These are phyloP conservation scores for Rubia balearica DNA, from an alignment of 305 asterid genomes.

Conservation along the genomic window DNA sequence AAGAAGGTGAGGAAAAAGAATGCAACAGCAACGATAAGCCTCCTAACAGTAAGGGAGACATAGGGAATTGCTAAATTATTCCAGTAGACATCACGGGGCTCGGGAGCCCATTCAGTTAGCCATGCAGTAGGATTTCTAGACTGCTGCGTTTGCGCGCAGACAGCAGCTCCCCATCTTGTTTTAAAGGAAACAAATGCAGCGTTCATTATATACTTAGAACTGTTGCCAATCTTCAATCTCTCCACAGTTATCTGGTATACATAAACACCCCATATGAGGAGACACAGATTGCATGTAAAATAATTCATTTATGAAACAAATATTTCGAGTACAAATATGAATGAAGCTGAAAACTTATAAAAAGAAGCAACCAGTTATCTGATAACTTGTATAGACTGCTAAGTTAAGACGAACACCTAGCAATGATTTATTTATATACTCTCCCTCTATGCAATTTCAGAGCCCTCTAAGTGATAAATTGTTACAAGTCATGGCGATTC, in stretches of 20 bases:
- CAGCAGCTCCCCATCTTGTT: constrained; percentile 96
- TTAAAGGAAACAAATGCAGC: constrained; percentile 92
- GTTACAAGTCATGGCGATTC: neutral
- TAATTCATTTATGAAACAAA: neutral
- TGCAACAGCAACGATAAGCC: constrained; percentile 65
- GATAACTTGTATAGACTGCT: too few species aligned
- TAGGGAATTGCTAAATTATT: constrained; percentile 84
- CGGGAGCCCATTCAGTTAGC: constrained; percentile 97
- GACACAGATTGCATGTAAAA: neutral
- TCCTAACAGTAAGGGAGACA: constrained; percentile 72
- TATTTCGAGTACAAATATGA: neutral
- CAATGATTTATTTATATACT: neutral
- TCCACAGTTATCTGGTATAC: constrained; percentile 62
- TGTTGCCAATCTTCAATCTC: constrained; percentile 51
- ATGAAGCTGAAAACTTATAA: neutral
- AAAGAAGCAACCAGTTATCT: neutral
- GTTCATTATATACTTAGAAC: constrained; percentile 61
- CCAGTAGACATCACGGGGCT: constrained; percentile 93
- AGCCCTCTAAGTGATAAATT: neutral
- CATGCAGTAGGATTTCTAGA: constrained; percentile 82
- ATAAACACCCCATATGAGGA: neutral
- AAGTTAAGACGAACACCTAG: neutral
- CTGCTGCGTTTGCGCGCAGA: constrained; percentile 94
- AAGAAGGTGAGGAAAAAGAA: constrained; percentile 95
- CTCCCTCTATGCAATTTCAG: neutral